phyloP scores from a whole-genome alignment of 139 green algal species.

The Tetratostichococcus sp. region DNA sequence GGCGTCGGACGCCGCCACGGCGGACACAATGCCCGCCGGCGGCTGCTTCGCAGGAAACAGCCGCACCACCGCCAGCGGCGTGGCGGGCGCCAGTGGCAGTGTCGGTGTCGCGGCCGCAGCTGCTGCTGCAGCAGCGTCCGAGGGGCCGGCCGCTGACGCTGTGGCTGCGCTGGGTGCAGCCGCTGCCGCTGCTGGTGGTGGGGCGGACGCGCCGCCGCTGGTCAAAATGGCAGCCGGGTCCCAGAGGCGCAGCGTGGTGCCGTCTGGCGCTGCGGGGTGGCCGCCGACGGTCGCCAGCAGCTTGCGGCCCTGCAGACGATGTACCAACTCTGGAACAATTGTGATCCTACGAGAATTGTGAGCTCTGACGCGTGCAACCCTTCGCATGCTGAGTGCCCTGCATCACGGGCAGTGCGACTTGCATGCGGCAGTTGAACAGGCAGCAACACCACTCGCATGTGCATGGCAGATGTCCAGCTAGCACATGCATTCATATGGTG shows the following conservation, averaged over 20 bases:
- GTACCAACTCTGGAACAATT: too few species aligned
- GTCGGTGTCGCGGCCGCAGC: conserved; percentile 4
- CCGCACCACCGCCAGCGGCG: neutral
- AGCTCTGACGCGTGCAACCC: too few species aligned
- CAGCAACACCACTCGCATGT: too few species aligned
- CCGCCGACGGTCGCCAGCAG: conserved; percentile 6
- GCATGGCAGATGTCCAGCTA: too few species aligned
- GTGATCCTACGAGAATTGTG: too few species aligned
- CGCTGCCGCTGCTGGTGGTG: conserved; percentile 8
- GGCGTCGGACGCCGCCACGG: neutral
- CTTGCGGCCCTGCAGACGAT: neutral
- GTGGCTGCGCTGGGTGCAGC: conserved; percentile 16
- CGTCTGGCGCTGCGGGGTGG: neutral
- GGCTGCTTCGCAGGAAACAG: conserved; percentile 12
- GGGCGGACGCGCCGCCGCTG: conserved; percentile 9
- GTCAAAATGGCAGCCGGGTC: neutral
- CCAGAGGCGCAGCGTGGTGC: neutral
- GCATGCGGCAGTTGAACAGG: too few species aligned
- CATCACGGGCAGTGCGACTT: too few species aligned
- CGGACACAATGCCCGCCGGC: conserved; percentile 8
- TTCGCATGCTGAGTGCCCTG: too few species aligned
- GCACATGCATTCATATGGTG: too few species aligned
- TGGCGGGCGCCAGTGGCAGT: neutral
- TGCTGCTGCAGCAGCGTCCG: conserved; percentile 7
- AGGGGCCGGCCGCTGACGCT: conserved; percentile 10